These are phyloP conservation scores for Phytophthora litchii DNA, from an alignment of 352 stramenopile species.

Conservation along the genomic window DNA sequence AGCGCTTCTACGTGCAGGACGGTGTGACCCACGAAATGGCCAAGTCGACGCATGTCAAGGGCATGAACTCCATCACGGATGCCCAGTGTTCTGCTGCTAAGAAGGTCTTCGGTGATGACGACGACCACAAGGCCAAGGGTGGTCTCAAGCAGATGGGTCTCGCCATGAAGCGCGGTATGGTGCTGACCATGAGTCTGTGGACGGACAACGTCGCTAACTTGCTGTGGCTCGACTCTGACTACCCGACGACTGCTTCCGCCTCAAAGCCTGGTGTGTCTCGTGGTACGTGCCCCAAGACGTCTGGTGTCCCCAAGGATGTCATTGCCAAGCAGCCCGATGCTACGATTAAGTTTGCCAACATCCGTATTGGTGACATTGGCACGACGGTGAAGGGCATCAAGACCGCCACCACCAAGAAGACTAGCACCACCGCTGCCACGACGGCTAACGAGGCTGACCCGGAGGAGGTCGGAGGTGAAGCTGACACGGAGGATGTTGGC, in stretches of 20 bases:
- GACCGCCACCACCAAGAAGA: slow-evolving; percentile 12
- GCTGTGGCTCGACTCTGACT: slow-evolving; percentile 69
- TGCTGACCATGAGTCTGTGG: slow-evolving; percentile 75
- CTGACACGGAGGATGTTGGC: not conserved
- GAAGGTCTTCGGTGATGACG: slow-evolving; percentile 47
- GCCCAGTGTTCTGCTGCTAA: slow-evolving; percentile 26
- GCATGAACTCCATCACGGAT: slow-evolving; percentile 32
- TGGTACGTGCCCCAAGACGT: slow-evolving; percentile 50
- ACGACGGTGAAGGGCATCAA: slow-evolving; percentile 39
- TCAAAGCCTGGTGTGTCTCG: slow-evolving; percentile 48
- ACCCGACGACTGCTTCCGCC: slow-evolving; percentile 41
- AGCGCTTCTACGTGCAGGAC: slow-evolving; percentile 27
- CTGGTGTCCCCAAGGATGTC: slow-evolving; percentile 47
- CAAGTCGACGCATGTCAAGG: slow-evolving; percentile 12
- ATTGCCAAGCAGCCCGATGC: slow-evolving; percentile 47
- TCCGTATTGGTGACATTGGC: slow-evolving; percentile 55
- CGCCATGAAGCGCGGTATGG: slow-evolving; percentile 54
- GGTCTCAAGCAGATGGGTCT: slow-evolving; percentile 46
- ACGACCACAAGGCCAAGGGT: slow-evolving; percentile 46
- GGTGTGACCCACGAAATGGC: slow-evolving; percentile 20
- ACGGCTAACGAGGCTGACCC: slow-evolving; percentile 21
- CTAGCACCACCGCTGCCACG: not conserved
- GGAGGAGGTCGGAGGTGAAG: not conserved
- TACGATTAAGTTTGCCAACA: slow-evolving; percentile 52
- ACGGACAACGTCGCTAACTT: slow-evolving; percentile 54